Evolutionary conservation across 805 yeast species (phyloP), one percentile per base, ranked within the genome.

Genomic region (Cyberlindnera subsufficiens): DNA sequence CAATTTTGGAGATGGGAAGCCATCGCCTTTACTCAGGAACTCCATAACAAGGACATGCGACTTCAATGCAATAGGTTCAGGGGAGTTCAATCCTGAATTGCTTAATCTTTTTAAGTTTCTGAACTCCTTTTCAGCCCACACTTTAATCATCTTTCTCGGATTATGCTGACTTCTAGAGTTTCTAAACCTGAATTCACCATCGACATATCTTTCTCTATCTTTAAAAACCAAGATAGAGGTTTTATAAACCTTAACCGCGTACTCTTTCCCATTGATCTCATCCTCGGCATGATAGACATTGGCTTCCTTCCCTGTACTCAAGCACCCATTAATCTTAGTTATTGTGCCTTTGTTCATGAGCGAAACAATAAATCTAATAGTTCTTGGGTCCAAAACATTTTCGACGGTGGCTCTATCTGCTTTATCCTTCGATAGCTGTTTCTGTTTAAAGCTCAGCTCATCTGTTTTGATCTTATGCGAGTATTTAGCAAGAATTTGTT

Each of bases 101-200:
- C 84, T 68, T 17, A 93, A 71, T 58, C 99, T 75, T 61, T 87
- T 91, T 63, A 93, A 71, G 60, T 93, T 93, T 43, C 99, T 68
- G 52, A 90, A 91, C 66, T 93, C 99, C 59, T 93, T 93, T 61
- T 93, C 99, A 0, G 99, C 98, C 99, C 99, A 93, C 19, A 90
- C 75, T 62, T 87, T 88, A 49, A 93, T 96, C 97, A 93, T 91
- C 59, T 91, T 91, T 58, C 99, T 74, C 9, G 98, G 98, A 58
- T 93, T 93, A 51, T 89, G 88, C 55, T 86, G 89, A 32, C 80
- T 77, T 54, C 91, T 87, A 6, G 86, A 74, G 58, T 86, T 85
- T 57, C 97, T 70, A 66, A 93, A 93, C 43, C 99, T 70, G 64
- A 78, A 91, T 66, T 93, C 99, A 31, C 99, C 99, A 59, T 85